These are phyloP conservation scores for Rhodamnia rubescens DNA, from an alignment of 345 rosid species.

Conservation along the genomic window DNA sequence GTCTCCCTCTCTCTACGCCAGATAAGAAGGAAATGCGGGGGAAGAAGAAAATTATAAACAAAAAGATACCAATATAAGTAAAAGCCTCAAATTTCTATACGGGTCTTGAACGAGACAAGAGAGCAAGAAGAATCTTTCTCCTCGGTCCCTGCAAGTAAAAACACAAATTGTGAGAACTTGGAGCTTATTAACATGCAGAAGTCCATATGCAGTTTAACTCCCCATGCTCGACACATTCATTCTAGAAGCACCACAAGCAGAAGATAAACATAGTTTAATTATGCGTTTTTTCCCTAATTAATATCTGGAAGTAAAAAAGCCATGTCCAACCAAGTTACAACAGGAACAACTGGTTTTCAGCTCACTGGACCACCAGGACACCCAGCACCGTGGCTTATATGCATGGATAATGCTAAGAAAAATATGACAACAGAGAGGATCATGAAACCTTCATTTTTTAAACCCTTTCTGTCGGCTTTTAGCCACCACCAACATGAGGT, in stretches of 20 bases:
- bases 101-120: slow-evolving; percentile 7
- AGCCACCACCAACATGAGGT: background rate
- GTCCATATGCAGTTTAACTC: background rate
- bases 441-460: background rate
- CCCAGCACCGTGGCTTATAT: background rate
- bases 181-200: background rate
- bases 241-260: background rate
- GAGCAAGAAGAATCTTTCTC: slow-evolving; percentile 50
- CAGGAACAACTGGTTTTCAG: background rate
- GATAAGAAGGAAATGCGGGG: background rate
- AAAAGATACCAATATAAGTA: background rate
- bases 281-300: background rate
- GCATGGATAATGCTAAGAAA: background rate
- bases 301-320: background rate
- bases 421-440: background rate
- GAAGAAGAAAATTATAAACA: background rate
- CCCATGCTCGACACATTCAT: background rate
- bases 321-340: background rate
- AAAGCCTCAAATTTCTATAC: background rate
- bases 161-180: background rate
- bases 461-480: background rate
- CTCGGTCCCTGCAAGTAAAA: slow-evolving; percentile 46
- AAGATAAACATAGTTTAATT: background rate
- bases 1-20: background rate
- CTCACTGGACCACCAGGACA: background rate